Evolutionary conservation across 495 filamentous ascomycete species (phyloP).

Genomic region (Neurospora discreta): DNA sequence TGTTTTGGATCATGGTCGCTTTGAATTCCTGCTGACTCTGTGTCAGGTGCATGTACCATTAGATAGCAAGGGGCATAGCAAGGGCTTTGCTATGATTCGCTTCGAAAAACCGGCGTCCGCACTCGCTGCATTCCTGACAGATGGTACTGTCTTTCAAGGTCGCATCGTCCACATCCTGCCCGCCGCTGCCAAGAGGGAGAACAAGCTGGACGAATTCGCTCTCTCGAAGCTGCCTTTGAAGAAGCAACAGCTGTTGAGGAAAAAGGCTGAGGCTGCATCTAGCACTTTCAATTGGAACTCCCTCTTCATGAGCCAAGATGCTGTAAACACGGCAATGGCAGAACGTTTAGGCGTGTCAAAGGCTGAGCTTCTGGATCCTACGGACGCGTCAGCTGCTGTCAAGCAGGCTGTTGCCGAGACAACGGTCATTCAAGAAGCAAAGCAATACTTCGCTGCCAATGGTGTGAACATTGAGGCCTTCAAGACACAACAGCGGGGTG

Average conservation of each 20-base stretch:
- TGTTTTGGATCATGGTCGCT: slow-evolving; percentile 7
- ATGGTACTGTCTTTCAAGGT: slow-evolving; percentile 80
- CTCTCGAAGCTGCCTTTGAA: slow-evolving; percentile 84
- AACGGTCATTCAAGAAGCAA: slow-evolving; percentile 90
- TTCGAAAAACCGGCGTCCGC: slow-evolving; percentile 60
- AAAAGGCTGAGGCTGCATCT: slow-evolving; percentile 63
- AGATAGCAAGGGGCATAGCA: slow-evolving; percentile 54
- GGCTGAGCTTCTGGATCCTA: slow-evolving; percentile 83
- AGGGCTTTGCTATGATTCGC: slow-evolving; percentile 84
- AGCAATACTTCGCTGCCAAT: slow-evolving; percentile 72
- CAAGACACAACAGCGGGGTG: slow-evolving; percentile 68
- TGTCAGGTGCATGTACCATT: slow-evolving; percentile 70
- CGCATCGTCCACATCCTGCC: slow-evolving; percentile 83
- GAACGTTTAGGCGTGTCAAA: slow-evolving; percentile 80
- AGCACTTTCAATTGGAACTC: slow-evolving; percentile 93
- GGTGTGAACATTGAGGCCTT: slow-evolving; percentile 89
- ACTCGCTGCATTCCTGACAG: slow-evolving; percentile 64
- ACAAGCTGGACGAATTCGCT: slow-evolving; percentile 73
- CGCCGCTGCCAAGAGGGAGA: slow-evolving; percentile 66
- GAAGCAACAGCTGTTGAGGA: slow-evolving; percentile 82
- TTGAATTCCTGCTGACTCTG: slow-evolving; percentile 19
- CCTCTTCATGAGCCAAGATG: slow-evolving; percentile 95
- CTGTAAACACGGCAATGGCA: slow-evolving; percentile 84
- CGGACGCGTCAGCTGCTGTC: slow-evolving; percentile 82
- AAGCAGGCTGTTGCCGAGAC: slow-evolving; percentile 97